Evolutionary conservation across 1,284 basidiomycete genomes (phyloP).

Genomic region (Trametes sp.): DNA sequence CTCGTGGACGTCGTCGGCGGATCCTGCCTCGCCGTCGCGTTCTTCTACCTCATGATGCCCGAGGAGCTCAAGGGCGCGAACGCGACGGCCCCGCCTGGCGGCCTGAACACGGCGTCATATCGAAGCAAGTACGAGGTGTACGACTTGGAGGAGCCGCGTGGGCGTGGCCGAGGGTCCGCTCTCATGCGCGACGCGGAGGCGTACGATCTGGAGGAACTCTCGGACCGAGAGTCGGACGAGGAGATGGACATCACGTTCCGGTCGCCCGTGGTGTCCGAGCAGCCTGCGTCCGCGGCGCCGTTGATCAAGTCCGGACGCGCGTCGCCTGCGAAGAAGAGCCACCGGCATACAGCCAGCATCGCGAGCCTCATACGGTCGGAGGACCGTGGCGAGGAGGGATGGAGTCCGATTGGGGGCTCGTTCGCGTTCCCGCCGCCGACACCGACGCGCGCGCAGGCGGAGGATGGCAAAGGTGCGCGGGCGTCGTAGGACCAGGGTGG

Average conservation of each 20-base stretch:
- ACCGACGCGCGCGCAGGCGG: constrained; percentile 35
- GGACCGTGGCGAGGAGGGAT: constrained; percentile 77
- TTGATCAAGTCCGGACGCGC: constrained; percentile 41
- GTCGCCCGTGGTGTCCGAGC: constrained; percentile 59
- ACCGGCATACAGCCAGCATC: constrained; percentile 82
- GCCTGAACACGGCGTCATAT: constrained; percentile 38
- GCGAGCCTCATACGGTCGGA: constrained; percentile 79
- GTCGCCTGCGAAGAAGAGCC: constrained; percentile 51
- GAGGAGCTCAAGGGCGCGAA: constrained; percentile 76
- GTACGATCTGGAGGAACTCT: constrained; percentile 65
- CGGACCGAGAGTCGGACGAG: constrained; percentile 61
- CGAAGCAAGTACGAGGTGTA: constrained; percentile 78
- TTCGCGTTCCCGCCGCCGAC: constrained; percentile 56
- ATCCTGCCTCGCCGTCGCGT: constrained; percentile 86
- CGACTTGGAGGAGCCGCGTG: constrained; percentile 62
- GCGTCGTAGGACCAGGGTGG: constrained; percentile 11
- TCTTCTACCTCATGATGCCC: constrained; percentile 91
- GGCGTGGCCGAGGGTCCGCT: constrained; percentile 38
- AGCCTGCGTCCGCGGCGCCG: constrained; percentile 46
- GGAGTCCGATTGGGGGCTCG: constrained; percentile 71
- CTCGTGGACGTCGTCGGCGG: constrained; percentile 96
- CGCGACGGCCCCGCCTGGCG: constrained; percentile 52
- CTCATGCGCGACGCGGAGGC: constrained; percentile 54
- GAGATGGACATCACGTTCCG: constrained; percentile 74
- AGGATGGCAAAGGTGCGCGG: constrained; percentile 27